Base-by-base conservation (phyloP, 2,329 filamentous ascomycete species). In the Fusarium sp. region DNA sequence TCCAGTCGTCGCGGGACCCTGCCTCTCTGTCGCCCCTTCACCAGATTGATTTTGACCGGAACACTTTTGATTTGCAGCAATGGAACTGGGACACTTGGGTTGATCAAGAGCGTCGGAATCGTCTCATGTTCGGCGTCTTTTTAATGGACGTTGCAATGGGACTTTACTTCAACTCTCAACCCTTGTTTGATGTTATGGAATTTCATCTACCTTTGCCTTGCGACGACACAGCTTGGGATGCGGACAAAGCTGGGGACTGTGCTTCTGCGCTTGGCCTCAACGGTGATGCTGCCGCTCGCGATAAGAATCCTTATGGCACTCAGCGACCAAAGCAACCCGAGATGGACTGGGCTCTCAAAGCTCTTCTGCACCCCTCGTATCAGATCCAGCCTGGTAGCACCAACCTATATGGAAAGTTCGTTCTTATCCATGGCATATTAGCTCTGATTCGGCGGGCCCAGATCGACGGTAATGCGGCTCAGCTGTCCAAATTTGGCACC, bases 191-290 rank as follows among this genome's bases (percentile, higher is more conserved):
- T 65, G 82, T 86, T 13, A 84, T 90, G 38, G 91, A 93, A 72
- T 85, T 94, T 55, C 84, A 86, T 35, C 80, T 94, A 41, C 91
- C 91, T n/a, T 82, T 94, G 10, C 92, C 92, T 13, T 87, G 88
- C 18, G 92, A 94, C 74, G 92, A 94, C 79, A 90, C 90, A 20
- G 89, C 90, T 5, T 94, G 92, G 92, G 92, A 94, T 73, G 92
- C 92, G 7, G 83, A 82, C 36, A 87, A 85, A 42, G 80, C 84
- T 9, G 80, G 85, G 20, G 87, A 90, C 41, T 94, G 92, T 77
- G 90, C 89, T 27, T 85, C 88, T 70, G 89, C 91, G 11, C 82
- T 94, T 7, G 91, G 91, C 8, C 80, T 94, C 3, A 84, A 87
- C 62, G 91, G 92, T 7, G 79, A 85, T 3, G 83, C 85, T 17